These are phyloP conservation scores for Euphrasia arctica DNA, from an alignment of 305 asterid species.

Conservation along the genomic window DNA sequence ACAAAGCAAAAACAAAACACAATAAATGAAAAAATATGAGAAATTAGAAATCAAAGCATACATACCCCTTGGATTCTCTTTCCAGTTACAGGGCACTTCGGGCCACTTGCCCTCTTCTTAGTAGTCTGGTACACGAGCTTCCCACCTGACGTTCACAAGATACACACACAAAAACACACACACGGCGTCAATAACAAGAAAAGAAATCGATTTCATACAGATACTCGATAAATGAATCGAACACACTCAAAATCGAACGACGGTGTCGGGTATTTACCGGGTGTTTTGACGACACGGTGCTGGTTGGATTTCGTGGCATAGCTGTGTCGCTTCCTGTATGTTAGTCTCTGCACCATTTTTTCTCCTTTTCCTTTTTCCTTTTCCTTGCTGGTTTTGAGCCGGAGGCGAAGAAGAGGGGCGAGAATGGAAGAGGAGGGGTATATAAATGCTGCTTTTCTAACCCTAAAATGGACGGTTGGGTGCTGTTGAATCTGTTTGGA, in stretches of 20 bases:
- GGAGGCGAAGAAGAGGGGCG: slow-evolving; percentile 16
- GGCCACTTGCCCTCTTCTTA: slow-evolving; percentile 86
- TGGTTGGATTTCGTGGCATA: slow-evolving; percentile 64
- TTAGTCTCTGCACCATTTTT: slow-evolving; percentile 55
- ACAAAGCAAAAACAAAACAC: not conserved
- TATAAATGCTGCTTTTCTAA: slow-evolving; percentile 20
- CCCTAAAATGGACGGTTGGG: too few relatives aligned
- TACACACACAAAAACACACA: slow-evolving; percentile 1
- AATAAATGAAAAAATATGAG: not conserved
- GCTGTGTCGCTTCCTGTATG: slow-evolving; percentile 52
- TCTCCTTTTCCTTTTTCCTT: not conserved
- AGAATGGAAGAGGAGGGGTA: not conserved
- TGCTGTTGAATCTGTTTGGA: not conserved
- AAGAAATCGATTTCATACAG: not conserved
- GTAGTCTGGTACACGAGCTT: slow-evolving; percentile 77
- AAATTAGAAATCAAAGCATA: not conserved
- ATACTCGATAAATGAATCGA: not conserved
- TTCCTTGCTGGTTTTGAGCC: not conserved
- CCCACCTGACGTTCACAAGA: slow-evolving; percentile 46
- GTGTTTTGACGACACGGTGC: slow-evolving; percentile 55
- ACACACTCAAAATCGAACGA: not conserved
- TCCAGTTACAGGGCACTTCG: slow-evolving; percentile 89
- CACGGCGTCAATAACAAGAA: not conserved
- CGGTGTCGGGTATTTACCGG: slow-evolving; percentile 29
- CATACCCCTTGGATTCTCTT: slow-evolving; percentile 86